phyloP scores from a whole-genome alignment of 805 yeast genomes.

The Spathaspora arborariae region DNA sequence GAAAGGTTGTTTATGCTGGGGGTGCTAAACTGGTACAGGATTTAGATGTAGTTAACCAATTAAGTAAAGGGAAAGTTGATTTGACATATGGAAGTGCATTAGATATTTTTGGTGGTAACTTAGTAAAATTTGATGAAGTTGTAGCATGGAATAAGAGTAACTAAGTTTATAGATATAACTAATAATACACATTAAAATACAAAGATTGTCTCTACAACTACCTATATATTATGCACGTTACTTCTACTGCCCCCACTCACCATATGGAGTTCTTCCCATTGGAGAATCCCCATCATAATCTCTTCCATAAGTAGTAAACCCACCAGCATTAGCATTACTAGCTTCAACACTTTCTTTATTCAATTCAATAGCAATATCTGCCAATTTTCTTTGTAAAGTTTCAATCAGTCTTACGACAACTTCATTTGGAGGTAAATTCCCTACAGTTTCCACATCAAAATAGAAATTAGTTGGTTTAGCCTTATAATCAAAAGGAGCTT shows the following conservation, averaged over 20 bases:
- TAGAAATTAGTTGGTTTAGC: constrained; percentile 83
- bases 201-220: not conserved
- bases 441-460: constrained; percentile 89
- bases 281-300: constrained; percentile 15
- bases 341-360: constrained; percentile 41
- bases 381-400: constrained; percentile 85
- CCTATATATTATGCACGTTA: not conserved
- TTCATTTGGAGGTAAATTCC: constrained; percentile 82
- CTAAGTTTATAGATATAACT: not conserved
- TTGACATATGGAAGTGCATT: constrained; percentile 89
- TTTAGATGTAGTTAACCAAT: constrained; percentile 55
- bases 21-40: constrained; percentile 82
- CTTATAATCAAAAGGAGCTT: constrained; percentile 77
- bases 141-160: constrained; percentile 60
- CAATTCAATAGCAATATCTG: constrained; percentile 75
- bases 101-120: constrained; percentile 89
- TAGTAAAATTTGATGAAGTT: constrained; percentile 74
- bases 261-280: constrained; percentile 25
- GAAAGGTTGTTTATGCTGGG: constrained; percentile 92
- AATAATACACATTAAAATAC: not conserved
- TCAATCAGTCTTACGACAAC: constrained; percentile 82
- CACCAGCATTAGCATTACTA: constrained; percentile 41
- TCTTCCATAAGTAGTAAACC: constrained; percentile 46
- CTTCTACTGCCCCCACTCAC: constrained; percentile 28
- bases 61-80: constrained; percentile 84